Conservation (phyloP, 2,329 filamentous ascomycete species). For the Ceratocystis colombiana region DNA sequence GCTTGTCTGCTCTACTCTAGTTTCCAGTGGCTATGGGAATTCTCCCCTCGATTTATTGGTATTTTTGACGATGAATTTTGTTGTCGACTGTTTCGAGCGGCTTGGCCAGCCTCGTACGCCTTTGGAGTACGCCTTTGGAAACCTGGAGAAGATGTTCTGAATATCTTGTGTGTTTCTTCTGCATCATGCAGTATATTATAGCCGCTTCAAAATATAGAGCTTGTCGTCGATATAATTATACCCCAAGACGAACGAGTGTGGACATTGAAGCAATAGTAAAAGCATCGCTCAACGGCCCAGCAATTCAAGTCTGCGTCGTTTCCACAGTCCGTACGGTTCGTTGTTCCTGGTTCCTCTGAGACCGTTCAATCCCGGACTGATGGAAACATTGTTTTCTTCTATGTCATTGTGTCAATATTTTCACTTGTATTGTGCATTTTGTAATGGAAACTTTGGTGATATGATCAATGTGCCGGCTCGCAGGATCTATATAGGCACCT, state of each 20-base stretch:
- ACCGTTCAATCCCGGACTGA: constrained; percentile 21
- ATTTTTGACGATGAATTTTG: background rate
- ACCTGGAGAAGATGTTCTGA: too few species aligned
- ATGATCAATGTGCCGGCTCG: too few species aligned
- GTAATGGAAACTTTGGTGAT: too few species aligned
- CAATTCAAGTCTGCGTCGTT: constrained; percentile 24
- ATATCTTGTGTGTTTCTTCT: background rate
- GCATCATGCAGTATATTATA: background rate
- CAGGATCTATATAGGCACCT: too few species aligned
- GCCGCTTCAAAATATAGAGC: constrained; percentile 26
- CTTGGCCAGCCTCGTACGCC: too few species aligned
- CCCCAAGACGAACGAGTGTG: constrained; percentile 49
- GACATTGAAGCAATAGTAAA: constrained; percentile 58
- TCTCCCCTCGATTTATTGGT: background rate
- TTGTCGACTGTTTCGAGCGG: background rate
- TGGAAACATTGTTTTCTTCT: constrained; percentile 24
- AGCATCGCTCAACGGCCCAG: constrained; percentile 27
- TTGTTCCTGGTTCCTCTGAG: constrained; percentile 20
- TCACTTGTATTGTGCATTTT: too few species aligned
- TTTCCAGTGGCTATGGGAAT: background rate
- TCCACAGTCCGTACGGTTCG: constrained; percentile 25
- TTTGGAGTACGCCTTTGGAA: too few species aligned
- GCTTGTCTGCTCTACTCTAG: background rate
- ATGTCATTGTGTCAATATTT: background rate
- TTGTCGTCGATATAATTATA: constrained; percentile 23